Base-by-base conservation (phyloP, 352 stramenopile genomes). In the Phytopythium montanum region DNA sequence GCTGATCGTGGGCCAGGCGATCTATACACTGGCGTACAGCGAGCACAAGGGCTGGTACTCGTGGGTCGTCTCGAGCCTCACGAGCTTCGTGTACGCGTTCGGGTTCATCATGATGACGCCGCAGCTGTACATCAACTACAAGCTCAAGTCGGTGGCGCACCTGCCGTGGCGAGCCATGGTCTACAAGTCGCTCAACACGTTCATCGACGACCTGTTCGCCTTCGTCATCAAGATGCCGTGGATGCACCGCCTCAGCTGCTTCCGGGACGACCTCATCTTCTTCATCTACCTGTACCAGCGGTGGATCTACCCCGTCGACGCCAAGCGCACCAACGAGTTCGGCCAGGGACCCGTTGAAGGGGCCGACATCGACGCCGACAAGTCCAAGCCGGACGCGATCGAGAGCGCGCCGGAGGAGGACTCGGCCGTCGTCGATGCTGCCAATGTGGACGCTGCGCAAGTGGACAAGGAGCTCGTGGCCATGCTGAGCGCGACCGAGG, bases 51-150 rank as follows among this genome's bases (percentile, higher is more conserved):
- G 90, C 50, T 99, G 97, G 96, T 99, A 99, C 75, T 97, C 87
- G 51, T 99, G 97, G 97, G 74, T 98, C 29, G 72, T 99, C 25
- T 97, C 89, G 60, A 98, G 89, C 28, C 84, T 98, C 23, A 99
- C 96, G 49, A 97, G 96, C 55, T 99, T 98, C 62, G 97, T 99
- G 38, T 99, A 99, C 69, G 95, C 96, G 60, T 99, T 99, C 69
- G 97, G 97, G n/a, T 99, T 99, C 68, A 97, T 99, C 68, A 98
- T 98, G 88, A 99, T 99, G 96, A 99, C 95, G 36, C 97, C 97
- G 58, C 97, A 99, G 75, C 65, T 99, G 18, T 99, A 98, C 71
- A 98, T 99, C 69, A 99, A 99, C 69, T 99, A 98, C 87, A 98
- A 98, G 72, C 88, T 99, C 62, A 97, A 99, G 82, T 97, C 79